Evolutionary conservation across 2,329 filamentous ascomycete genomes (phyloP), one percentile per base, ranked within the genome.

Genomic region (Reticulascus tulasneorum): DNA sequence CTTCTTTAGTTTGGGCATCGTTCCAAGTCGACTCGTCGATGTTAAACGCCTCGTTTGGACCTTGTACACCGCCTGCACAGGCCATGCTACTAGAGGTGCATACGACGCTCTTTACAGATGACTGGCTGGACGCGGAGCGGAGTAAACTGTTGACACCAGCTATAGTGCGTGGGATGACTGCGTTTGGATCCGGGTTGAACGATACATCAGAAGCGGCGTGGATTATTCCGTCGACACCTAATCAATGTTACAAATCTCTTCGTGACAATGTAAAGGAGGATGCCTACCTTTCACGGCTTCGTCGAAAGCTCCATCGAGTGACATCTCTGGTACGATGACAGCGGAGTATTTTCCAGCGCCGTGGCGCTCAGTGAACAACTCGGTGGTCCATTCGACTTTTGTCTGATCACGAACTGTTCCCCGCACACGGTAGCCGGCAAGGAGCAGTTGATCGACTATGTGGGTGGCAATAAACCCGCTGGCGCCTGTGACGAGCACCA

Each of bases 391-490:
- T 5, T 47, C 38, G 13, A 40, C 38, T 24, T 59, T 62, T 33
- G 45, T 20, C 2, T 40, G 37, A 17, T 49, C 48, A 15, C 62
- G 56, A 6, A 64, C 64, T 12, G 63, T 66, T 15, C 63, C 63
- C n/a, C 63, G 49, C 15, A 67, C 63, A 9, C 36, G 46, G 41
- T 63, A 64, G 7, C 62, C 63, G 3, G 52, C 40, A 6, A 45
- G 12, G 3, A 69, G 54, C 12, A 66, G 50, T 1, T 53, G 48
- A 5, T 60, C 57, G 29, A 57, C 50, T 34, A 58, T 60, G 45
- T 66, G 62, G 28, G 59, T 56, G 10, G 58, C 65, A 20, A 66
- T 59, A 39, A 65, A 64, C 42, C 63, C 63, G 42, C 66, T 69
- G 38, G 57, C 58, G 22, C 64, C 64, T 2, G 63, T 67, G 19